phyloP scores from a whole-genome alignment of 2,329 filamentous ascomycete genomes.

The Xylariaceae sp. region DNA sequence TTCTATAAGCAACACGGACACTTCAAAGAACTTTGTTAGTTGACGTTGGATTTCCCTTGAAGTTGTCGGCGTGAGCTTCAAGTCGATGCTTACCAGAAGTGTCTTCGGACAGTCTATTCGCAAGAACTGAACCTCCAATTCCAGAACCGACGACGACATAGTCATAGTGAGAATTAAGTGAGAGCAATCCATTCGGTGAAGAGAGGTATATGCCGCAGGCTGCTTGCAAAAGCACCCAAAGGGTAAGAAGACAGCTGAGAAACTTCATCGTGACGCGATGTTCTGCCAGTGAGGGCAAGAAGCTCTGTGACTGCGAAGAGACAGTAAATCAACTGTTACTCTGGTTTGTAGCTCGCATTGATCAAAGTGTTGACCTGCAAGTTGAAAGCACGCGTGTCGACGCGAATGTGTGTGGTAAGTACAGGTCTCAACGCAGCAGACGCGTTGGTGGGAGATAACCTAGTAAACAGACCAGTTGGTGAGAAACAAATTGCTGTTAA shows the following conservation, averaged over 20 bases:
- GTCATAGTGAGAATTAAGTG: conserved; percentile 21
- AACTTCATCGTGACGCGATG: not conserved
- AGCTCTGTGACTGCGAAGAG: no score
- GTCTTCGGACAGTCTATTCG: conserved; percentile 27
- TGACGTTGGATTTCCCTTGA: no score
- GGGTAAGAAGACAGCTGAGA: not conserved
- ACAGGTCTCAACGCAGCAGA: no score
- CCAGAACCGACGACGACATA: conserved; percentile 29
- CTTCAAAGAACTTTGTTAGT: conserved; percentile 16
- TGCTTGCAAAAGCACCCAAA: conserved; percentile 13
- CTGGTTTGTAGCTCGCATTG: no score
- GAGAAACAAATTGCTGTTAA: no score
- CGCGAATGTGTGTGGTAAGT: no score
- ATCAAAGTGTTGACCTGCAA: no score
- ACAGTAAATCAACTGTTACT: no score
- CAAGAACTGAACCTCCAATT: conserved; percentile 27
- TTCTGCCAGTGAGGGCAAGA: no score
- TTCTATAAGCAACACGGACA: conserved; percentile 29
- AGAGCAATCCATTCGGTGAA: conserved; percentile 11
- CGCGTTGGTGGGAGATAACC: no score
- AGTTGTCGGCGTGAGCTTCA: not conserved
- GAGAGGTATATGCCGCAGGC: conserved; percentile 13
- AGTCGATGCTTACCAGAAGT: conserved; percentile 13
- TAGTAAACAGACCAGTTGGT: no score
- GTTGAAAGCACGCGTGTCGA: no score